Percentiles rank a stretch among this genome's conserved stretches.
These are phyloP conservation scores for Globisporangium splendens DNA, from an alignment of 352 stramenopile genomes.

Conservation along the genomic window DNA sequence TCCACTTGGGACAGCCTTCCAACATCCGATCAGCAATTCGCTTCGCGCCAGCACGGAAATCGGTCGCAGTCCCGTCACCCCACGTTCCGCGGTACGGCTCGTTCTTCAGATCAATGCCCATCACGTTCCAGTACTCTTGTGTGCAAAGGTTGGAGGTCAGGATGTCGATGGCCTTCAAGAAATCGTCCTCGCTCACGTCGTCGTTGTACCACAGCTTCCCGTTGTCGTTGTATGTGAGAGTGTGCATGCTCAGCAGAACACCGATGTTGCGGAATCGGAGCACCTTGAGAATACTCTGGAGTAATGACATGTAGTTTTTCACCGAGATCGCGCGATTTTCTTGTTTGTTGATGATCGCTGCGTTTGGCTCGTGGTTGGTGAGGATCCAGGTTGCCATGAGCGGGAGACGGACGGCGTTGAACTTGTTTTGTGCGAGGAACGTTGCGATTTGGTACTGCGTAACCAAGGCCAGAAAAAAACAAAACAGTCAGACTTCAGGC, in stretches of 20 bases:
- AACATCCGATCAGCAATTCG: constrained; percentile 32
- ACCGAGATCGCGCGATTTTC: constrained; percentile 63
- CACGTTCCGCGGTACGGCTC: constrained; percentile 32
- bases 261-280: constrained; percentile 55
- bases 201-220: constrained; percentile 45
- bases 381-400: constrained; percentile 61
- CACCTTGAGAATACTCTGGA: constrained; percentile 50
- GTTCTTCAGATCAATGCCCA: constrained; percentile 42
- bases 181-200: constrained; percentile 20
- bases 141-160: constrained; percentile 26
- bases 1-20: constrained; percentile 29
- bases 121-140: constrained; percentile 36
- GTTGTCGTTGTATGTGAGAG: constrained; percentile 37
- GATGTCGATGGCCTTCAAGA: constrained; percentile 29
- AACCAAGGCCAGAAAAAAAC: no score
- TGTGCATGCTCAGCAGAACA: constrained; percentile 62
- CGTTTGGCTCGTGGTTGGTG: constrained; percentile 49
- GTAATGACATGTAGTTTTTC: constrained; percentile 42
- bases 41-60: constrained; percentile 24
- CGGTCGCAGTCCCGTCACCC: constrained; percentile 22
- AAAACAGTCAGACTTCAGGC: no score
- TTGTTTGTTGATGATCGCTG: constrained; percentile 39
- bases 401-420: constrained; percentile 69
- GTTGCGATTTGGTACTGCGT: constrained; percentile 57
- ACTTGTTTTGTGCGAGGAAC: constrained; percentile 75